Conservation (phyloP, 169 alveolate species). For the Cryptosporidium parvum region DNA sequence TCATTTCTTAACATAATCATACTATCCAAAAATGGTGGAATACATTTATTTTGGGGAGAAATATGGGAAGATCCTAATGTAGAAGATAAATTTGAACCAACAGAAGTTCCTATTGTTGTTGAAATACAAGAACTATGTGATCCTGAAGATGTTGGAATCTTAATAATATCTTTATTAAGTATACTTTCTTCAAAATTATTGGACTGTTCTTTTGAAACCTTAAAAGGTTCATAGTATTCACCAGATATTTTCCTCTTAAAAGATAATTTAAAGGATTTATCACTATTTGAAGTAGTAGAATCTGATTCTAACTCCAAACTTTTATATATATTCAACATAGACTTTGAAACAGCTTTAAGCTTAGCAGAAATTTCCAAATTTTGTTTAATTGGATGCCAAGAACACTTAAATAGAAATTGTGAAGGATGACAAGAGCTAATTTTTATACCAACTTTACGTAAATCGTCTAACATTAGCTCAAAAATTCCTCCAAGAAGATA, state of each 20-base stretch:
- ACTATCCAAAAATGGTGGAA: slow-evolving; percentile 61
- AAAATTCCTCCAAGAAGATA: slow-evolving; percentile 16
- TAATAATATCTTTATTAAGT: slow-evolving; percentile 8
- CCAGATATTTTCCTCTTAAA: neutral
- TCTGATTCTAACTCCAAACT: slow-evolving; percentile 8
- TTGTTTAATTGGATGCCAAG: slow-evolving; percentile 68
- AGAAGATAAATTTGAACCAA: slow-evolving; percentile 7
- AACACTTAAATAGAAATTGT: slow-evolving; percentile 55
- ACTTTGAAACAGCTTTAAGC: slow-evolving; percentile 19
- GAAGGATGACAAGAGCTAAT: slow-evolving; percentile 27
- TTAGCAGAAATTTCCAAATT: slow-evolving; percentile 53
- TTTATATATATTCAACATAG: neutral
- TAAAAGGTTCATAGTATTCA: neutral
- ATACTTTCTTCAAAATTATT: neutral
- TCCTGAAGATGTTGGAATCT: slow-evolving; percentile 17
- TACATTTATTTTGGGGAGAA: slow-evolving; percentile 1
- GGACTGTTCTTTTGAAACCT: neutral
- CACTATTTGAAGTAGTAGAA: neutral
- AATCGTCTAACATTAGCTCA: slow-evolving; percentile 32
- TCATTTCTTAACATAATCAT: slow-evolving; percentile 31
- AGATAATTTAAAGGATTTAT: neutral
- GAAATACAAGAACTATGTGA: slow-evolving; percentile 19
- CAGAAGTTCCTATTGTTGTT: slow-evolving; percentile 18
- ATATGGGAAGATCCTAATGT: neutral
- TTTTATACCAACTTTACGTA: neutral